Conservation (phyloP, 179 eudicot genomes). For the Camellia oleifera region DNA sequence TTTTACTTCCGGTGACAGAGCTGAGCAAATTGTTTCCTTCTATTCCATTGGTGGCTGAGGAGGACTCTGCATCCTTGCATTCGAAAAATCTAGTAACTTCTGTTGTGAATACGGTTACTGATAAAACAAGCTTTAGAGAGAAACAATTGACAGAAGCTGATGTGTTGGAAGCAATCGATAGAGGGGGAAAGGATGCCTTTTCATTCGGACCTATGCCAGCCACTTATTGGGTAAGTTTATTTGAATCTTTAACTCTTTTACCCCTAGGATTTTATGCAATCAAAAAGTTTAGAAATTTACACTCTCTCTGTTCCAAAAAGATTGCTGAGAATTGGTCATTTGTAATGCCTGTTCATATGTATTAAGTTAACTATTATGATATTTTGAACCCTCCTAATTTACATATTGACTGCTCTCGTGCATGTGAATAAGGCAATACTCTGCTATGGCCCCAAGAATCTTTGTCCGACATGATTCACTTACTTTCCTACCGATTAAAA, state of each 20-base stretch:
- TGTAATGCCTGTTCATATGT: not conserved
- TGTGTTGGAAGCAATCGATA: constrained; percentile 85
- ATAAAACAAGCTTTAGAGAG: constrained; percentile 33
- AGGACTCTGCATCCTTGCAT: constrained; percentile 84
- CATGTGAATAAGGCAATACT: not conserved
- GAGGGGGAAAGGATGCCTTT: constrained; percentile 71
- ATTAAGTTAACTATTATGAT: not conserved
- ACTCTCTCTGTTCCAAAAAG: too few relatives aligned
- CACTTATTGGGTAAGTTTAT: constrained; percentile 76
- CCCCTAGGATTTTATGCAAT: not conserved
- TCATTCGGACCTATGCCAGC: constrained; percentile 68
- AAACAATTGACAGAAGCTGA: constrained; percentile 50
- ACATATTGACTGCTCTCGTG: not conserved
- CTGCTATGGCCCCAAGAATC: not conserved
- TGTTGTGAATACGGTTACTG: constrained; percentile 58
- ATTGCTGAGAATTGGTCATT: not conserved
- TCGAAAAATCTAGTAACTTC: constrained; percentile 62
- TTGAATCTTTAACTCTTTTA: not conserved
- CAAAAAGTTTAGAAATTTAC: not conserved
- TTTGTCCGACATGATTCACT: not conserved
- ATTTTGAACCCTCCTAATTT: not conserved
- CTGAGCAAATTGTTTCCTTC: constrained; percentile 60
- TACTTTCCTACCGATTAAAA: not conserved
- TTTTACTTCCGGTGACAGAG: constrained; percentile 40
- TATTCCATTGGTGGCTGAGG: constrained; percentile 97